These are phyloP conservation scores for barrel medic (Medicago truncatula) DNA, from an alignment of 306 rosid species.

Conservation along the genomic window DNA sequence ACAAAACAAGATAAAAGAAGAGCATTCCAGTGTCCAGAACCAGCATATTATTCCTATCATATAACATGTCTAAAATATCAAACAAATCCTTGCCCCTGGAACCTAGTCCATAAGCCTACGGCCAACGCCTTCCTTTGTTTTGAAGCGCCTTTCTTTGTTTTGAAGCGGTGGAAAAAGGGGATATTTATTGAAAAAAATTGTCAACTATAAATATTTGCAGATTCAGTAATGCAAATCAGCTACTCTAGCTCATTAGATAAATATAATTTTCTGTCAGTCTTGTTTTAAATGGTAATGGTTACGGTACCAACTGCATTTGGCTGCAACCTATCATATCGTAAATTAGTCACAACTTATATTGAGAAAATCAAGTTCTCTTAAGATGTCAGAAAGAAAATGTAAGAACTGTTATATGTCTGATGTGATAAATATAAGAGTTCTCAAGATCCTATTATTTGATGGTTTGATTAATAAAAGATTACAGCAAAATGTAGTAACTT, in stretches of 20 bases:
- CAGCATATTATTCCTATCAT: constrained; percentile 2
- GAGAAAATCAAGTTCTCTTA: not conserved
- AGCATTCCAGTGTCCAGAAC: constrained; percentile 1
- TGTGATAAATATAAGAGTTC: not conserved
- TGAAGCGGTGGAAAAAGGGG: not conserved
- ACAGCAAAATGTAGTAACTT: not conserved
- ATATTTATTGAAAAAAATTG: not conserved
- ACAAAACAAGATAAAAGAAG: not conserved
- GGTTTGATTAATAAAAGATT: not conserved
- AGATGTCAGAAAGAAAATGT: not conserved
- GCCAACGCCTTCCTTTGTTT: constrained; percentile 12
- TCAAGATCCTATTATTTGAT: not conserved
- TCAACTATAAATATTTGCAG: not conserved
- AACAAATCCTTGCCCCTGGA: constrained; percentile 16
- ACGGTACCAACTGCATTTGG: not conserved
- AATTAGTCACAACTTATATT: not conserved
- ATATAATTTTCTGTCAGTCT: not conserved
- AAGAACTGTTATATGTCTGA: not conserved
- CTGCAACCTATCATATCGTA: not conserved
- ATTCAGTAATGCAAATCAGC: constrained; percentile 28
- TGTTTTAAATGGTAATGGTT: not conserved
- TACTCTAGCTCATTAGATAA: constrained; percentile 5
- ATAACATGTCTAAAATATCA: not conserved
- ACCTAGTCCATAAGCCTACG: not conserved
- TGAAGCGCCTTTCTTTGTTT: constrained; percentile 17